phyloP scores from a whole-genome alignment of 169 alveolate genomes.

The Besnoitia besnoiti region DNA sequence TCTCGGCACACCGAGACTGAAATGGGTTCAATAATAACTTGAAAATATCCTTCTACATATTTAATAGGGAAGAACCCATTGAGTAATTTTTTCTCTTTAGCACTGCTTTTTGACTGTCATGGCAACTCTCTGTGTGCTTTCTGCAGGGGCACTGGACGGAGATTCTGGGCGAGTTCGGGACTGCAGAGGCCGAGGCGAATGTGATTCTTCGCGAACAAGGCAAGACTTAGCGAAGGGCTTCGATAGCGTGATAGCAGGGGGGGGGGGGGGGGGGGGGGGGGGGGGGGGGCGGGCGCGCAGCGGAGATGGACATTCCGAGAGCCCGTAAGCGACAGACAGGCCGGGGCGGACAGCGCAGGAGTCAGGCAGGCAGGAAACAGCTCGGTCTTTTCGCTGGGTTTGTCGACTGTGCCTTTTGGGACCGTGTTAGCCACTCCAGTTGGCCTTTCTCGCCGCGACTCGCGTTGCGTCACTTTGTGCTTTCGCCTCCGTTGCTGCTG shows the following conservation, averaged over 20 bases:
- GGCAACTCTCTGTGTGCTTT: too few species aligned
- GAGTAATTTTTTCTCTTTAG: not conserved
- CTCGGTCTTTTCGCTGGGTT: too few species aligned
- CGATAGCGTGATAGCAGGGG: not conserved
- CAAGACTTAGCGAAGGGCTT: slow-evolving; percentile 68
- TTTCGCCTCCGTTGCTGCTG: too few species aligned
- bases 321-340: not conserved
- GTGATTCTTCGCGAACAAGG: slow-evolving; percentile 84
- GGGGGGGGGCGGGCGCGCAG: not conserved
- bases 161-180: slow-evolving; percentile 91
- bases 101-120: not conserved
- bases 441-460: too few species aligned
- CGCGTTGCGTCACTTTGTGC: not conserved
- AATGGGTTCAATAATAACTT: too few species aligned
- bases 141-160: slow-evolving; percentile 91
- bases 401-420: too few species aligned
- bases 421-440: too few species aligned
- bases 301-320: not conserved
- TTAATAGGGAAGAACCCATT: not conserved
- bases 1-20: too few species aligned
- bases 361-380: not conserved
- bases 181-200: slow-evolving; percentile 87
- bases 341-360: not conserved
- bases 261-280: not conserved
- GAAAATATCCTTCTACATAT: not conserved